Evolutionary conservation across 768 basidiomycete genomes (phyloP).

Genomic region (Hygrocybe punicea): DNA sequence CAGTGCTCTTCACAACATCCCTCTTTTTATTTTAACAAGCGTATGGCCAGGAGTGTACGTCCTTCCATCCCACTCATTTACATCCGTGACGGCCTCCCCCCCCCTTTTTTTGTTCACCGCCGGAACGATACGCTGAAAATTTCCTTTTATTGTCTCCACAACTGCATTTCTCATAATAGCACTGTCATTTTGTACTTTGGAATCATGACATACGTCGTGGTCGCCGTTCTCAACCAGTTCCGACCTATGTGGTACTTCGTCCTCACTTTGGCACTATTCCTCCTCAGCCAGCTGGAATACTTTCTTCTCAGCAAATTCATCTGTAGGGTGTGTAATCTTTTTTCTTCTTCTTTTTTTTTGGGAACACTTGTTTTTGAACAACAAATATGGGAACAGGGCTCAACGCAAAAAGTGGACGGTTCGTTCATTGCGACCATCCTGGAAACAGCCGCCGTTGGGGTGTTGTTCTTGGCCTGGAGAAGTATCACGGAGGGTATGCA

Average conservation of each 20-base stretch:
- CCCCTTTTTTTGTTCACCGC: too few species aligned
- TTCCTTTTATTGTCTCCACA: too few species aligned
- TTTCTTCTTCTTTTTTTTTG: not conserved
- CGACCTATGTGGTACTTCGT: constrained; percentile 79
- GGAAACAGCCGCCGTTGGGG: constrained; percentile 68
- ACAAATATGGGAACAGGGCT: constrained; percentile 48
- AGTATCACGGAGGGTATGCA: constrained; percentile 82
- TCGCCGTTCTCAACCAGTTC: constrained; percentile 70
- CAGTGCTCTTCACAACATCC: constrained; percentile 54
- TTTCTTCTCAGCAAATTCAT: constrained; percentile 77
- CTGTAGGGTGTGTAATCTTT: constrained; percentile 48
- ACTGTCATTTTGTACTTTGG: constrained; percentile 65
- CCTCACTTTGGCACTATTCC: constrained; percentile 70
- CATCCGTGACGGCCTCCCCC: not conserved
- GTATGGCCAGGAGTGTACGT: constrained; percentile 78
- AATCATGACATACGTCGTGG: constrained; percentile 79
- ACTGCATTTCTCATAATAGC: constrained; percentile 31
- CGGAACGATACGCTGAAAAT: too few species aligned
- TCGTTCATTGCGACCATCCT: constrained; percentile 83
- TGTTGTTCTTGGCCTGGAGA: constrained; percentile 77
- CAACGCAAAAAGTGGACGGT: constrained; percentile 73
- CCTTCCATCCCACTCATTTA: not conserved
- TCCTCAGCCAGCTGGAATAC: constrained; percentile 77
- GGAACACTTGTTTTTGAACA: too few species aligned
- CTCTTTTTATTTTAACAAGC: constrained; percentile 77